Base-by-base conservation (phyloP, 768 basidiomycete species). In the Podaxis carcinomalis region DNA sequence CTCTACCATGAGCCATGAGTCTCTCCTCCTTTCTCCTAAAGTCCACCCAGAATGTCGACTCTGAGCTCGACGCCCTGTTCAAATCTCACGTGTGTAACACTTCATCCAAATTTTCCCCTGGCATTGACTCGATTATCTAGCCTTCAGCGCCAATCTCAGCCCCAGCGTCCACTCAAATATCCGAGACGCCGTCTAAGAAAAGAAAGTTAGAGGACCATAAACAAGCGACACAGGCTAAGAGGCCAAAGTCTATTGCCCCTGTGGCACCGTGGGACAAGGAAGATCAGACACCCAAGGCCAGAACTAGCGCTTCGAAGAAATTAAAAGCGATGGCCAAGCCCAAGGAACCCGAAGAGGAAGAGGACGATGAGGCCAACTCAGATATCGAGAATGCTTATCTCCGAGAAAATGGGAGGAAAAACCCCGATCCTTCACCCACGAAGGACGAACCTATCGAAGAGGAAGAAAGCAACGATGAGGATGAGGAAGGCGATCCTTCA, bases 1-100 rank as follows among this genome's bases (percentile, higher is more conserved):
- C 21, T 4, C 16, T 21, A n/a, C 13, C 25, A 27, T 50, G 32
- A 19, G 5, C 42, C 47, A 86, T 87, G 85, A 84, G 81, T 68
- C 79, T 87, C 23, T 75, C 85, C 19, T 80, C 83, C 1, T 70
- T 87, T 50, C 77, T 88, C 0, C 70, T 86, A 16, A 73, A 78
- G 35, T 70, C 72, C 10, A 76, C 75, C 52, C 69, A 68, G 5
- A 56, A 57, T 1, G 73, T 87, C 36, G 89, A 90, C 67, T 72
- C 72, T 3, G 88, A 87, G 50, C 77, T 92, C 7, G 87, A 90
- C 66, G 77, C 79, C 25, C 66, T 92, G 28, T 89, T 92, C 68
- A 78, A 78, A 32, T 68, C 79, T 39, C 79, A 80, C 63, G 86
- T 85, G 62, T 64, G 82, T 70, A 57, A 54, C 49, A 58, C 65